These are phyloP conservation scores for Endocarpon pusillum DNA, from an alignment of 495 filamentous ascomycete genomes.

Conservation along the genomic window DNA sequence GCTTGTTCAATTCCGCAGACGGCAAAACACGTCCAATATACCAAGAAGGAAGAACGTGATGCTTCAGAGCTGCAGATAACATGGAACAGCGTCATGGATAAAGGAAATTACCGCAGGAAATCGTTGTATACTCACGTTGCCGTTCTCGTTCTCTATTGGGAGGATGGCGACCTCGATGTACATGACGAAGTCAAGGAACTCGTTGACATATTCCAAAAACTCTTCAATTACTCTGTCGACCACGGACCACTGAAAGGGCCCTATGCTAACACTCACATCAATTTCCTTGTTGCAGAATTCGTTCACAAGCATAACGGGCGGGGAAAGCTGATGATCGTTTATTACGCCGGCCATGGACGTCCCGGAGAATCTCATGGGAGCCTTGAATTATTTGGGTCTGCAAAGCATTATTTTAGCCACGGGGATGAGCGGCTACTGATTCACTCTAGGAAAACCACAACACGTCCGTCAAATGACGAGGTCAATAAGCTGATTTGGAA, in stretches of 20 bases:
- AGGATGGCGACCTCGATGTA: slow-evolving; percentile 3
- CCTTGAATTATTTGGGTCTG: slow-evolving; percentile 7
- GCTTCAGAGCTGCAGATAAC: too few relatives aligned
- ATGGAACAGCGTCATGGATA: too few relatives aligned
- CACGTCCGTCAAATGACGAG: slow-evolving; percentile 1
- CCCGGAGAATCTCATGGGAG: slow-evolving; percentile 5
- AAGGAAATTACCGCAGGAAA: too few relatives aligned
- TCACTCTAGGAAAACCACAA: slow-evolving; percentile 6
- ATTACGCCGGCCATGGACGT: slow-evolving; percentile 19
- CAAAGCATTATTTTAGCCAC: neutral
- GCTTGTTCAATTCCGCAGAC: too few relatives aligned
- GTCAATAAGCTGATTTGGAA: slow-evolving; percentile 7
- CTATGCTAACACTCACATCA: too few relatives aligned
- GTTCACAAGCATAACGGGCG: too few relatives aligned
- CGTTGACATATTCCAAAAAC: neutral
- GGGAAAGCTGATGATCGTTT: slow-evolving; percentile 16
- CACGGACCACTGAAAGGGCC: too few relatives aligned
- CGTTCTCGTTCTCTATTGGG: neutral
- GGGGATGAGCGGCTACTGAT: neutral
- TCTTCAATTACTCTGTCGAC: neutral
- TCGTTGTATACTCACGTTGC: neutral
- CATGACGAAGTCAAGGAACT: neutral
- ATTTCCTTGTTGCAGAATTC: too few relatives aligned
- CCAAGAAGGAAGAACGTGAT: too few relatives aligned
- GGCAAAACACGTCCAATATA: too few relatives aligned